Base-by-base conservation (phyloP, 163 green algal genomes). In the Scenedesmus sp. region DNA sequence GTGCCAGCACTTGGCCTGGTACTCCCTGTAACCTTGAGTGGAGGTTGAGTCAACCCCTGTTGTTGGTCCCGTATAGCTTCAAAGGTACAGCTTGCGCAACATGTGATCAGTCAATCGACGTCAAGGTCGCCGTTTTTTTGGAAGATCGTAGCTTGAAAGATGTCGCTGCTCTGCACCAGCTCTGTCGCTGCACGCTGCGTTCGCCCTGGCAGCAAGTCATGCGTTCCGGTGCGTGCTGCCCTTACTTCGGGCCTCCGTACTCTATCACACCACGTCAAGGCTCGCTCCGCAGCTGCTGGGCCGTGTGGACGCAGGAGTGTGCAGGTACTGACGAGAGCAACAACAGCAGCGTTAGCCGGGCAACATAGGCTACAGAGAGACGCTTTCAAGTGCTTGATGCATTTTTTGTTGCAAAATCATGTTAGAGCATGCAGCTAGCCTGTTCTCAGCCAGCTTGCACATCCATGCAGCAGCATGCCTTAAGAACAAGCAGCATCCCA, bases 311-410 rank as follows among this genome's bases (percentile, higher is more conserved):
- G 70, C 70, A 79, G 70, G 70, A 79, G 70, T 79, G 70, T 46
- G 70, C 70, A 79, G 70, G 70, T 79, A 23, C 66, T 76, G 66
- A 76, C 66, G 26, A 18, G 66, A 76, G 66, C 70, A 79, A 79
- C 70, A 79, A 79, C 70, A 79, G 70, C 70, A 79, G 70, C 70
- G 70, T 79, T 79, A 79, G 70, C 70, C 46, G 15, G 70, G 6
- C 70, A 79, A 52, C 23, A 52, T 79, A 6, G 46, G 70, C 70
- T 4, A 52, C 70, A 79, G 70, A 6, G 12, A 79, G 3, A 5
- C 23, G 70, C 70, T 2, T 15, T 52, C 6, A 18, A 34, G 46
- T 52, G 5, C 5, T 4, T 15, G 23, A 15, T 16, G 13, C 4
- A 23, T 18, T 2, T 54, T 79, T 52, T 18, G 6, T 16, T 52